These are phyloP conservation scores for Daldinia loculata DNA, from an alignment of 495 filamentous ascomycete genomes.

Conservation along the genomic window DNA sequence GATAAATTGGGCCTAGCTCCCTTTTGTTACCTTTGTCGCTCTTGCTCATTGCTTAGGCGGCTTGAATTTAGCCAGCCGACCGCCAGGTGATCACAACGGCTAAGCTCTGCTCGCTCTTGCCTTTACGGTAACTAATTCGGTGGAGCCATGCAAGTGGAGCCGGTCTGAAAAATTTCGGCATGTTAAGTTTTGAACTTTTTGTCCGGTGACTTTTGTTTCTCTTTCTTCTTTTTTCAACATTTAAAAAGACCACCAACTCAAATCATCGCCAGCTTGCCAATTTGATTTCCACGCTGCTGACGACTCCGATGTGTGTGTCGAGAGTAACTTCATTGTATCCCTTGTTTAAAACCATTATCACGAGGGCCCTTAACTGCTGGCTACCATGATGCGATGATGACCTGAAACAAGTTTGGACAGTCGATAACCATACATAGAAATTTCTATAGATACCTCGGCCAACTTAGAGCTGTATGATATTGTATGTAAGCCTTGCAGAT, in stretches of 20 bases:
- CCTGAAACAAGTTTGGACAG: conserved; percentile 73
- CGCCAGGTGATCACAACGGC: neutral
- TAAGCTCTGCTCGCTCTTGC: conserved; percentile 1
- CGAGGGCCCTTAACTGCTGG: conserved; percentile 83
- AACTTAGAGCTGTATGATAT: neutral
- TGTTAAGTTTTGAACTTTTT: conserved; percentile 33
- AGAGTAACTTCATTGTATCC: conserved; percentile 71
- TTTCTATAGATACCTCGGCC: neutral
- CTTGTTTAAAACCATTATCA: conserved; percentile 99
- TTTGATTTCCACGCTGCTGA: conserved; percentile 71
- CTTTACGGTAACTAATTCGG: conserved; percentile 6
- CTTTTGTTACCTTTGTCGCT: neutral
- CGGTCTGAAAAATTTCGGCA: conserved; percentile 27
- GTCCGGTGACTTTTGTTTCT: conserved; percentile 24
- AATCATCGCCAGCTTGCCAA: conserved; percentile 82
- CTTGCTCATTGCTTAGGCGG: neutral
- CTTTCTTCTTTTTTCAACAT: conserved; percentile 57
- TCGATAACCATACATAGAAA: neutral
- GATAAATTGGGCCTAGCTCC: conserved; percentile 2
- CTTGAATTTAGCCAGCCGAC: neutral
- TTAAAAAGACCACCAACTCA: conserved; percentile 84
- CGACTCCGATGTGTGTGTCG: conserved; percentile 89
- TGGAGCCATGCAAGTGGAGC: conserved; percentile 6
- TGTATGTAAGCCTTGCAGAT: conserved; percentile 20
- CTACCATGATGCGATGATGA: conserved; percentile 98